phyloP scores from a whole-genome alignment of 208 protist genomes.

The Trypanosoma congolense region DNA sequence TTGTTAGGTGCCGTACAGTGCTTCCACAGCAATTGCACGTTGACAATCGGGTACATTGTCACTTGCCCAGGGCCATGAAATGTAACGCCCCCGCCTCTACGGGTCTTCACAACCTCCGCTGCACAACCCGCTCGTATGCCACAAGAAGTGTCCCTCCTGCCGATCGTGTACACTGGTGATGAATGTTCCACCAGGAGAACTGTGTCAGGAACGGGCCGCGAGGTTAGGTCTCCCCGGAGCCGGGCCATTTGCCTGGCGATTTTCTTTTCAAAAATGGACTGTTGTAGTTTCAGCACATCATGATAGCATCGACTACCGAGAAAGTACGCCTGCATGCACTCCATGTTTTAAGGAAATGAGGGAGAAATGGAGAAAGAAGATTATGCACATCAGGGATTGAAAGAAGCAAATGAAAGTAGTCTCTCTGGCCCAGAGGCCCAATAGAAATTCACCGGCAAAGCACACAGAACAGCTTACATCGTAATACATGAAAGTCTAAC shows the following conservation, averaged over 20 bases:
- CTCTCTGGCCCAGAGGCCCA: neutral
- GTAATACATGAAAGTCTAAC: conserved; percentile 17
- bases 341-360: no score
- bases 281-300: conserved; percentile 61
- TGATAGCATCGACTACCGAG: conserved; percentile 52
- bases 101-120: conserved; percentile 62
- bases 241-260: conserved; percentile 43
- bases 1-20: conserved; percentile 38
- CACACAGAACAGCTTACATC: conserved; percentile 14
- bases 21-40: conserved; percentile 72
- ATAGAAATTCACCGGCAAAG: neutral
- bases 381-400: conserved; percentile 15
- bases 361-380: conserved; percentile 6
- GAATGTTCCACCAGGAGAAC: conserved; percentile 74
- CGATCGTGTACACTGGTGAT: conserved; percentile 80
- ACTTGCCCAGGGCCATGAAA: conserved; percentile 86
- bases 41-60: conserved; percentile 82
- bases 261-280: conserved; percentile 61
- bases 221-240: conserved; percentile 28
- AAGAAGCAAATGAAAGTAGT: neutral
- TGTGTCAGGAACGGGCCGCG: conserved; percentile 42
- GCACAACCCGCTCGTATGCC: conserved; percentile 36
- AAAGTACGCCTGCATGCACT: conserved; percentile 60
- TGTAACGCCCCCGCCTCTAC: conserved; percentile 78
- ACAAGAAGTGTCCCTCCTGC: conserved; percentile 63